Base-by-base conservation (phyloP, 306 rosid species). In the Cucurbita moschata region DNA sequence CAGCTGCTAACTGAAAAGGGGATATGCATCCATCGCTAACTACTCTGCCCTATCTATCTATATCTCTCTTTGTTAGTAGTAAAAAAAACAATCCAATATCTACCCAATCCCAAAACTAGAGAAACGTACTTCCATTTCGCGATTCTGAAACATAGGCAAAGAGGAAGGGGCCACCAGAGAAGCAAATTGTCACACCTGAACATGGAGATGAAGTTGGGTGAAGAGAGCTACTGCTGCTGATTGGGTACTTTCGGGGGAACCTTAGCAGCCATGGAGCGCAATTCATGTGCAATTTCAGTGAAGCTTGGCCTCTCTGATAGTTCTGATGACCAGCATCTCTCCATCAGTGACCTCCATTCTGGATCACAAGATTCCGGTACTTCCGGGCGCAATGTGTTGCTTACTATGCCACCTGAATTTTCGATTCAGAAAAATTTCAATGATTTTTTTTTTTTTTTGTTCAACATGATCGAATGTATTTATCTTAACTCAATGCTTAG, bases 311-410 rank as follows among this genome's bases (percentile, higher is more conserved):
- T 86, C 83, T 90, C 94, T 12, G 86, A 86, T 39, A 96, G 91
- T 83, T 90, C 97, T 2, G 94, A 71, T 42, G 96, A 85, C 97
- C 98, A 93, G 81, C 96, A 90, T 81, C 84, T 78, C 87, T 90
- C 96, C 96, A 90, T 93, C 75, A 93, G 78, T 23, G 76, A 75
- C 71, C 75, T 86, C 97, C 97, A 93, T 57, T 88, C 97, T 1
- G 87, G 81, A 73, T 86, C 92, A 83, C 97, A 87, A 51, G 81
- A 79, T 52, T 87, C 92, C 0, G 92, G 97, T 64, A 93, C 69
- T 43, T 74, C 82, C 15, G 97, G 97, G 76, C 96, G 85, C 85
- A 93, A 78, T 16, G 98, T 93, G 86, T 93, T 93, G 81, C 86
- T 93, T 77, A 93, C 97, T 39, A 93, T 93, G 60, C 97, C 97